Evolutionary conservation across 208 protist species (phyloP), one percentile per base, ranked within the genome.

Genomic region (Naegleria fowleri): DNA sequence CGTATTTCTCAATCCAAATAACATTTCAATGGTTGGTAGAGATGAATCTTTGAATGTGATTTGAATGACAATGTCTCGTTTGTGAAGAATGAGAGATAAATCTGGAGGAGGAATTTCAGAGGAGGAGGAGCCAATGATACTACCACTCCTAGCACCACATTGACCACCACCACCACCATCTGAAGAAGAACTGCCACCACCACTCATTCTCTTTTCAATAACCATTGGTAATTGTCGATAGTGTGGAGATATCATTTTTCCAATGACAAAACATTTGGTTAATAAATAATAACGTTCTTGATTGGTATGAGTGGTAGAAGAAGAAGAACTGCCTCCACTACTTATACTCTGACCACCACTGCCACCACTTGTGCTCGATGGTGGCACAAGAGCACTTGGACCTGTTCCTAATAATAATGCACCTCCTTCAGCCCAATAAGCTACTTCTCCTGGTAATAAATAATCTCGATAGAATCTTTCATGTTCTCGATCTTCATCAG

Each of bases 221-320:
- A 36, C 19, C 15, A 4, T 13, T 36, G 41, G 41, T 39, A 88
- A 58, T 38, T 5, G 22, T 38, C 16, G 9, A 58, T 88, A 88
- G 38, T 88, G 1, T 16, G 7, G 7, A 19, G 43, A 41, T 5
- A 67, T 25, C 5, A 89, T 67, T 22, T 41, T 36, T n/a, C 86
- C 86, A 89, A 89, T 43, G 9, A 89, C n/a, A 55, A 36, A 67
- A 89, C 86, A 89, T 41, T 58, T 67, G 2, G 55, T 48, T 25
- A 67, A 41, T 15, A 89, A 41, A 29, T 19, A 7, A 67, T 29
- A 41, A 11, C 15, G n/a, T 67, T 67, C 55, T 29, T 67, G 11
- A 29, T 15, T 29, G 22, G 11, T 67, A 67, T 67, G 55, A 67
- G 11, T 67, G 6, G 11, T 15, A 19, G 5, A 19, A 5, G 5